Percentiles rank a stretch among this genome's conserved stretches.
phyloP scores from a whole-genome alignment of 2,329 filamentous ascomycete genomes.

The Verticillium dahliae region DNA sequence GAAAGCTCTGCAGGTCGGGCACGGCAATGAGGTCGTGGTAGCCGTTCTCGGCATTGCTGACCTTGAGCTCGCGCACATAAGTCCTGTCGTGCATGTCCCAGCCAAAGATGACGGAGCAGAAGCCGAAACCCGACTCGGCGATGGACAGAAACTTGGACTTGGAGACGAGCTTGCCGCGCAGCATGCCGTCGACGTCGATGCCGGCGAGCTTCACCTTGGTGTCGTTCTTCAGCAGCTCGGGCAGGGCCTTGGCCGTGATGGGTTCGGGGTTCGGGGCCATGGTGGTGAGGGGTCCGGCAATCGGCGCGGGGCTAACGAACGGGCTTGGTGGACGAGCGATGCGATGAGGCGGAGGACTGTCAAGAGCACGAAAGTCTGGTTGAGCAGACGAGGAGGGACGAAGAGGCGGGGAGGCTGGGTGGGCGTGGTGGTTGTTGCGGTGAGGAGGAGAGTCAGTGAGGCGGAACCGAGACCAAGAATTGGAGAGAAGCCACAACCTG shows the following conservation, averaged over 20 bases:
- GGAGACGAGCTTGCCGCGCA: conserved; percentile 85
- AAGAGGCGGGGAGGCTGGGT: not conserved
- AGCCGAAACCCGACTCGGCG: conserved; percentile 76
- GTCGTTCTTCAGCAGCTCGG: conserved; percentile 63
- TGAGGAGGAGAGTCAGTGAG: not conserved
- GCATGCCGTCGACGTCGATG: conserved; percentile 77
- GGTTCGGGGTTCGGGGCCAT: not conserved
- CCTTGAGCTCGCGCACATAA: conserved; percentile 75
- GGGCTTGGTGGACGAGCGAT: not conserved
- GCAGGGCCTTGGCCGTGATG: conserved; percentile 58
- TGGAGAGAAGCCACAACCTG: not conserved
- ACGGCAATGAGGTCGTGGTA: conserved; percentile 81
- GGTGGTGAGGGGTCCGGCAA: not conserved
- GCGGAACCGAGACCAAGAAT: not conserved
- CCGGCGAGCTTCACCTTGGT: conserved; percentile 81
- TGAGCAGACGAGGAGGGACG: not conserved
- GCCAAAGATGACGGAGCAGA: conserved; percentile 90
- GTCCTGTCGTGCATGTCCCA: conserved; percentile 97
- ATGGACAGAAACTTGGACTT: conserved; percentile 90
- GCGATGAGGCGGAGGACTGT: not conserved
- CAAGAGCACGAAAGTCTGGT: not conserved
- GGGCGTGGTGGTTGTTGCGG: not conserved
- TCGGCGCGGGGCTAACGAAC: not conserved
- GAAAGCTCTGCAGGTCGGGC: conserved; percentile 69
- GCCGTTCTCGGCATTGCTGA: conserved; percentile 87